These are phyloP conservation scores for Talaromyces ruber DNA, from an alignment of 495 filamentous ascomycete species.

Conservation along the genomic window DNA sequence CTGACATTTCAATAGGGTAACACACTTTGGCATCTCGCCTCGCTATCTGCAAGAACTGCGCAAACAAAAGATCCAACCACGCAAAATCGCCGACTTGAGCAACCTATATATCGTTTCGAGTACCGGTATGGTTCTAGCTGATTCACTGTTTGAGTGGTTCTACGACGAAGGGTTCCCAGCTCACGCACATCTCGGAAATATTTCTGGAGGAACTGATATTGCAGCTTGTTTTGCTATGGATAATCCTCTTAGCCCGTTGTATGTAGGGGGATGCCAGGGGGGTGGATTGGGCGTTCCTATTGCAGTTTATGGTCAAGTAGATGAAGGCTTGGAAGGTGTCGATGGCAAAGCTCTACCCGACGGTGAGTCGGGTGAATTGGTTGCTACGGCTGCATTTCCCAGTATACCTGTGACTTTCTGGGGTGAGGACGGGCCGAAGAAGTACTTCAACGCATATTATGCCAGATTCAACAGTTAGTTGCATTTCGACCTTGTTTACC, in stretches of 20 bases:
- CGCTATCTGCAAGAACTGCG: slow-evolving; percentile 64
- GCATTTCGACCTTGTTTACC: not conserved
- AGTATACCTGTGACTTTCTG: slow-evolving; percentile 68
- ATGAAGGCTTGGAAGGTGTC: slow-evolving; percentile 44
- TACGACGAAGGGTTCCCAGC: slow-evolving; percentile 68
- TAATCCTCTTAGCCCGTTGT: slow-evolving; percentile 63
- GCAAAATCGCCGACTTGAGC: slow-evolving; percentile 51
- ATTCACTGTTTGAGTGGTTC: slow-evolving; percentile 72
- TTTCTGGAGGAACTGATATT: slow-evolving; percentile 72
- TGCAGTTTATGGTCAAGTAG: slow-evolving; percentile 53
- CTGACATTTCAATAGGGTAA: slow-evolving; percentile 22
- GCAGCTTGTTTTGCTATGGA: slow-evolving; percentile 61
- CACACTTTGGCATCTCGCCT: slow-evolving; percentile 60
- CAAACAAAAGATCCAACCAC: slow-evolving; percentile 48
- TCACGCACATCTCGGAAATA: slow-evolving; percentile 56
- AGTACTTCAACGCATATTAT: slow-evolving; percentile 66
- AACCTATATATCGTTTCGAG: slow-evolving; percentile 49
- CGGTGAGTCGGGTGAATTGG: slow-evolving; percentile 65
- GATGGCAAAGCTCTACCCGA: slow-evolving; percentile 43
- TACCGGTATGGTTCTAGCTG: slow-evolving; percentile 73
- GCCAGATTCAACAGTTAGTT: slow-evolving; percentile 47
- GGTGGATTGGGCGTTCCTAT: slow-evolving; percentile 55
- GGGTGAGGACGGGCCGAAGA: slow-evolving; percentile 45
- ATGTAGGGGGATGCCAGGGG: slow-evolving; percentile 63
- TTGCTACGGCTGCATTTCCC: slow-evolving; percentile 59